Evolutionary conservation across 2,329 filamentous ascomycete species (phyloP), one percentile per base, ranked within the genome.

Genomic region (Venturia nashicola): DNA sequence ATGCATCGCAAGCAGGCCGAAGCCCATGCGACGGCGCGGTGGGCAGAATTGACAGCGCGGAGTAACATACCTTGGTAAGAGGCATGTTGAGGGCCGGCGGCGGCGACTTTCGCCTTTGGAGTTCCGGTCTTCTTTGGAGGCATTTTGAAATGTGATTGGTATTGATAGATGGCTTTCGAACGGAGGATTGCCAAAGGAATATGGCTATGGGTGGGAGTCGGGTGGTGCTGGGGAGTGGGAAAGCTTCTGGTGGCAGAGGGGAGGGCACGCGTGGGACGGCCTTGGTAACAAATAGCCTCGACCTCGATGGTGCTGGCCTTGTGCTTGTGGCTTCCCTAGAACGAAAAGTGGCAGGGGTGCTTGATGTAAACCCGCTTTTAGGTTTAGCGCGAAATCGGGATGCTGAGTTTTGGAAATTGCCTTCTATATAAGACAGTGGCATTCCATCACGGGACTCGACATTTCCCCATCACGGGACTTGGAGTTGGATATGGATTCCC

Each of bases 11-110:
- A 68, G 64, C 65, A 69, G 65, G 62, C 71, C 73, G 69, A 72
- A 68, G 60, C 67, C 67, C 60, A 72, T 74, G 79, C 79, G 79
- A 67, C 72, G 76, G 70, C 75, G 73, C 73, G 74, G 65, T 71
- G 73, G 75, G 69, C 74, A 71, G 75, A 74, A 69, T 65, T 66
- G 66, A 62, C 66, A 20, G 68, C 73, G n/a, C n/a, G n/a, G n/a
- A n/a, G n/a, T n/a, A n/a, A 71, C 78, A 73, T 77, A 87, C 86
- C 85, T 78, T 83, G 83, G 78, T 88, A 89, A 70, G 83, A 82
- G 70, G 81, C 80, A 78, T 88, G 85, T 67, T 79, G 76, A 68
- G 83, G 74, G 68, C 80, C 73, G 71, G 79, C 73, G 70, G 77
- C 74, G 69, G 78, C 75, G 68, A 80, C 77, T 79, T 85, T 84